Conservation (phyloP, 2,329 filamentous ascomycete genomes). For the Fusarium tanahbumbuense region DNA sequence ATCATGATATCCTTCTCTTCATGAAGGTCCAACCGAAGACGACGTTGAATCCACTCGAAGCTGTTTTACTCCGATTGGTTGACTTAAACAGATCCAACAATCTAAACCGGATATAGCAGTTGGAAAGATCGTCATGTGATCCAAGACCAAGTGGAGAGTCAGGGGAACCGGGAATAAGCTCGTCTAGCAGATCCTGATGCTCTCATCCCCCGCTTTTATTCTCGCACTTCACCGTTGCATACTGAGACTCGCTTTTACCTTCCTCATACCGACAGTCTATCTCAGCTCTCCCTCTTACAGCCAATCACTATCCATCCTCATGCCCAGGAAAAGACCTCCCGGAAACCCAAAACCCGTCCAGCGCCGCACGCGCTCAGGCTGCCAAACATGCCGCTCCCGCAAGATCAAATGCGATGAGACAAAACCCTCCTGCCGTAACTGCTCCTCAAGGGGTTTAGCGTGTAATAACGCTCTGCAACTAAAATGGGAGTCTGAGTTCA, state of each 20-base stretch:
- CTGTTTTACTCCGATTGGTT: not conserved
- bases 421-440: conserved; percentile 37
- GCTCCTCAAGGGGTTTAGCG: conserved; percentile 25
- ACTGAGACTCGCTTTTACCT: not conserved
- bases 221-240: not conserved
- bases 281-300: not conserved
- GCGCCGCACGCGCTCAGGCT: conserved; percentile 38
- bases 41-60: not conserved
- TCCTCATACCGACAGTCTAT: not conserved
- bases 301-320: not conserved
- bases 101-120: conserved; percentile 1
- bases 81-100: not conserved
- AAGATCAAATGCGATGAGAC: conserved; percentile 44
- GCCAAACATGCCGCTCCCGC: conserved; percentile 40
- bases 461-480: conserved; percentile 30
- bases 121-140: conserved; percentile 18
- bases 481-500: conserved; percentile 50
- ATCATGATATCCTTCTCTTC: not conserved
- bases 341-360: conserved; percentile 26
- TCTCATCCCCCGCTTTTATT: conserved; percentile 30
- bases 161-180: conserved; percentile 17
- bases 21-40: conserved; percentile 37
- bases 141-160: conserved; percentile 9
- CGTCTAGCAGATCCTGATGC: not conserved
- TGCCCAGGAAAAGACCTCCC: conserved; percentile 38